phyloP scores from a whole-genome alignment of 2,329 filamentous ascomycete species.

The Fusarium hostae region DNA sequence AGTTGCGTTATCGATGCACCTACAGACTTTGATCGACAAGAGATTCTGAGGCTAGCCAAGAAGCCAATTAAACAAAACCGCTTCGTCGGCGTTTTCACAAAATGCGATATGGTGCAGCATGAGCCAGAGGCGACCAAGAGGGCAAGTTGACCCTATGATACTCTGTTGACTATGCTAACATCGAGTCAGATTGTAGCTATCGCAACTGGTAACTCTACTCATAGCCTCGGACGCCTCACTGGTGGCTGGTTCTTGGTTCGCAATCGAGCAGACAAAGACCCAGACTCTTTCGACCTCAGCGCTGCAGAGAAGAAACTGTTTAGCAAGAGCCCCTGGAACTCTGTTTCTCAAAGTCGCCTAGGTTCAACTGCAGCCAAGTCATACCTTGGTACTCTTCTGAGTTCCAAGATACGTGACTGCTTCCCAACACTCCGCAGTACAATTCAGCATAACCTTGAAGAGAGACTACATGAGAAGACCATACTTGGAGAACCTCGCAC shows the following conservation, averaged over 20 bases:
- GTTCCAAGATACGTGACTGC: slow-evolving; percentile 49
- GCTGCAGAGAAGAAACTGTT: slow-evolving; percentile 46
- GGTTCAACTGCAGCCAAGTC: slow-evolving; percentile 47
- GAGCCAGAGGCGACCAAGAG: slow-evolving; percentile 20
- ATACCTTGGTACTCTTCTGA: slow-evolving; percentile 47
- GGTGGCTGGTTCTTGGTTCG: slow-evolving; percentile 53
- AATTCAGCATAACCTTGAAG: slow-evolving; percentile 36
- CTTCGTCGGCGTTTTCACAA: slow-evolving; percentile 53
- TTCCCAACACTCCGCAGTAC: slow-evolving; percentile 47
- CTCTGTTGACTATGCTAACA: not conserved
- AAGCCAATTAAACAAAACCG: slow-evolving; percentile 44
- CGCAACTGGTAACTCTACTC: slow-evolving; percentile 3
- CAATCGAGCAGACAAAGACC: slow-evolving; percentile 45
- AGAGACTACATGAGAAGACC: slow-evolving; percentile 12
- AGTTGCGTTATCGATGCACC: slow-evolving; percentile 51
- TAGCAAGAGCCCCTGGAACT: slow-evolving; percentile 43
- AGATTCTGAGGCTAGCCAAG: slow-evolving; percentile 45
- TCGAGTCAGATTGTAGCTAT: slow-evolving; percentile 21
- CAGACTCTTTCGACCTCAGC: slow-evolving; percentile 41
- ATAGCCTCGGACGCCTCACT: slow-evolving; percentile 1
- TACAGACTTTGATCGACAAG: slow-evolving; percentile 47
- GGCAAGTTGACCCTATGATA: not conserved
- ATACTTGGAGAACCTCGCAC: slow-evolving; percentile 45
- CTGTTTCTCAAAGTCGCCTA: slow-evolving; percentile 37
- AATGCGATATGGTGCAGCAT: slow-evolving; percentile 47